Conservation (phyloP, 495 filamentous ascomycete genomes). For the Xylona heveae region DNA sequence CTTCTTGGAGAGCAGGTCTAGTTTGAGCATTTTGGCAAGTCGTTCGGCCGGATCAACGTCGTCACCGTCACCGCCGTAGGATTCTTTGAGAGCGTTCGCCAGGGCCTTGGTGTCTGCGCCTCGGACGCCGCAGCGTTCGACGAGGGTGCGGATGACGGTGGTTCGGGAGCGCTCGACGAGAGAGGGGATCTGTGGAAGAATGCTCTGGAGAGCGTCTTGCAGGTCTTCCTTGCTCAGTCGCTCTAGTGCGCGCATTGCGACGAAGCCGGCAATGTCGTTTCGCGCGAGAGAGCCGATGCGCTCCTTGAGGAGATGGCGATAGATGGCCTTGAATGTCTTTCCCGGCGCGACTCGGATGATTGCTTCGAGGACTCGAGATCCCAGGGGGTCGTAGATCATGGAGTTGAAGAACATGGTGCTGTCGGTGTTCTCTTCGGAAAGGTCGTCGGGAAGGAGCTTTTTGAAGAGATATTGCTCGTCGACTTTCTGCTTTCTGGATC, state of each 20-base stretch:
- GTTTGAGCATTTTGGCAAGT: constrained; percentile 12
- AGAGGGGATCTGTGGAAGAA: constrained; percentile 42
- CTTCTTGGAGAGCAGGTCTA: constrained; percentile 5
- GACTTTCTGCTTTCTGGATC: constrained; percentile 37
- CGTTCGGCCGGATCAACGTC: constrained; percentile 11
- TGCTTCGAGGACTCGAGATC: constrained; percentile 72
- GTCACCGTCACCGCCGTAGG: constrained; percentile 33
- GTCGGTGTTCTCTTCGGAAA: constrained; percentile 32
- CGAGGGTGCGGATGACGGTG: constrained; percentile 53
- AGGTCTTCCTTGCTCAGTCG: constrained; percentile 70
- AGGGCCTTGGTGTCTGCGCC: constrained; percentile 36
- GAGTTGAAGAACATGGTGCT: constrained; percentile 56
- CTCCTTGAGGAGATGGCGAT: constrained; percentile 50
- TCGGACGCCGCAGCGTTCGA: constrained; percentile 63
- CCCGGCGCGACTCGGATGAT: constrained; percentile 62
- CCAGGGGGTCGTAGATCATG: constrained; percentile 71
- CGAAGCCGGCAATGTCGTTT: constrained; percentile 77
- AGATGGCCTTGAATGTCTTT: constrained; percentile 70
- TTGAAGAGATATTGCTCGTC: constrained; percentile 32
- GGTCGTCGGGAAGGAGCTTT: constrained; percentile 41
- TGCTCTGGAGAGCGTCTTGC: constrained; percentile 38
- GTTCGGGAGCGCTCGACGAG: constrained; percentile 55
- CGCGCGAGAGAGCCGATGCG: constrained; percentile 57
- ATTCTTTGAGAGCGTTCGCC: constrained; percentile 33
- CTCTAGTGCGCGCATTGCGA: constrained; percentile 58